Percentiles rank a stretch among this genome's conserved stretches.
phyloP scores from a whole-genome alignment of 352 stramenopile genomes.

The Phytophthora litchii region DNA sequence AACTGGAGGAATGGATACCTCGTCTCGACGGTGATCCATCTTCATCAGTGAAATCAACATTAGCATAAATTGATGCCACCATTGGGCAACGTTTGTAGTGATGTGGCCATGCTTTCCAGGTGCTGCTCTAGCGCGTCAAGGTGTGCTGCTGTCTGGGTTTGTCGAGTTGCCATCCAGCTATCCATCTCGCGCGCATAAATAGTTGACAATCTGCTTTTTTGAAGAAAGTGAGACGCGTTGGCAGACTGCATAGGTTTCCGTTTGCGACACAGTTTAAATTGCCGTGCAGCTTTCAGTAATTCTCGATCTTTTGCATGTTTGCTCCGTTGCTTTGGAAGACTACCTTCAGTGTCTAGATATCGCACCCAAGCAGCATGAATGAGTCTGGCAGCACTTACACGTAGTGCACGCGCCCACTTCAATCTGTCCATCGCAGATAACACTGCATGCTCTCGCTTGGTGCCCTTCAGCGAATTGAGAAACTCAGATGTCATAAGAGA shows the following conservation, averaged over 20 bases:
- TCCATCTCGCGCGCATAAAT: conserved; percentile 11
- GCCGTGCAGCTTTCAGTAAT: conserved; percentile 26
- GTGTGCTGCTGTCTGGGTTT: conserved; percentile 6
- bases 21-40: too few species aligned
- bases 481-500: conserved; percentile 74
- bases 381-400: conserved; percentile 33
- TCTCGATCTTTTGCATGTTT: background rate
- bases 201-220: conserved; percentile 15
- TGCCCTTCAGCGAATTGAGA: conserved; percentile 62
- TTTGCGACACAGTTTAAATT: conserved; percentile 41
- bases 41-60: background rate
- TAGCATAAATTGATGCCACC: conserved; percentile 12
- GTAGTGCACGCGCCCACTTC: conserved; percentile 43
- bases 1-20: too few species aligned
- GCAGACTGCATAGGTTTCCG: conserved; percentile 32
- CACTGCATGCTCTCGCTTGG: conserved; percentile 57
- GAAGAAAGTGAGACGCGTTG: conserved; percentile 13
- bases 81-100: background rate
- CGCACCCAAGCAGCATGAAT: conserved; percentile 47
- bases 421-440: conserved; percentile 50
- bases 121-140: conserved; percentile 27
- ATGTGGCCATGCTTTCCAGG: conserved; percentile 9
- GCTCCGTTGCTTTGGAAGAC: background rate
- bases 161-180: conserved; percentile 7
- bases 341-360: conserved; percentile 10